Evolutionary conservation across 768 basidiomycete genomes (phyloP).

Genomic region (Panellus pusillus): DNA sequence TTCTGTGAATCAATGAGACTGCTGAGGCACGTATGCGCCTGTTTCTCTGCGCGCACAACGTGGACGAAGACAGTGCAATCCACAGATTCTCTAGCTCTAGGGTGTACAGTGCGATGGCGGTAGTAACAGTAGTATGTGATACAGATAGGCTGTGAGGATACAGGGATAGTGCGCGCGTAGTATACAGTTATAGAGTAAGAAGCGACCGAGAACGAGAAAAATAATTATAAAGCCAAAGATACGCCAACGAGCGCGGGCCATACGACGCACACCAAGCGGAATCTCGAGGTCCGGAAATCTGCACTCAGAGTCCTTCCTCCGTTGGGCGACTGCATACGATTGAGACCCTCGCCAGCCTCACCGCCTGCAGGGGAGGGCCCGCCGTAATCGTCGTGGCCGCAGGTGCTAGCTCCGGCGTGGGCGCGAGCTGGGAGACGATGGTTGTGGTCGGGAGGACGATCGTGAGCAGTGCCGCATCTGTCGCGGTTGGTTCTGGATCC

Average conservation of each 20-base stretch:
- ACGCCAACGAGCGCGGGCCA: slow-evolving; percentile 42
- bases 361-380: slow-evolving; percentile 7
- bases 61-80: too few species aligned
- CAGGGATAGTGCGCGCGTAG: too few species aligned
- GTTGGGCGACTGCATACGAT: slow-evolving; percentile 5
- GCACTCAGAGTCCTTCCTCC: slow-evolving; percentile 27
- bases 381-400: slow-evolving; percentile 19
- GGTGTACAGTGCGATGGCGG: too few species aligned
- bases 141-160: too few species aligned
- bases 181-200: too few species aligned
- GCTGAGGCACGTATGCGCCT: too few species aligned
- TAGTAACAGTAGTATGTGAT: too few species aligned
- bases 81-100: too few species aligned
- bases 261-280: slow-evolving; percentile 49
- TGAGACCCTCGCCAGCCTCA: slow-evolving; percentile 5
- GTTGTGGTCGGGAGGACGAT: slow-evolving; percentile 22
- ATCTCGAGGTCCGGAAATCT: slow-evolving; percentile 37
- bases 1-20: too few species aligned
- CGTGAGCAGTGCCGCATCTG: slow-evolving; percentile 16
- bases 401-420: slow-evolving; percentile 3
- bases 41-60: too few species aligned
- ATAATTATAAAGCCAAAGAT: too few species aligned
- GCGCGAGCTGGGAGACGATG: slow-evolving; percentile 12
- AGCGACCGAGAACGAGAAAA: too few species aligned
- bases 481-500: neutral